Conservation (phyloP, 768 basidiomycete genomes). For the Termitomyces eurrhizus region DNA sequence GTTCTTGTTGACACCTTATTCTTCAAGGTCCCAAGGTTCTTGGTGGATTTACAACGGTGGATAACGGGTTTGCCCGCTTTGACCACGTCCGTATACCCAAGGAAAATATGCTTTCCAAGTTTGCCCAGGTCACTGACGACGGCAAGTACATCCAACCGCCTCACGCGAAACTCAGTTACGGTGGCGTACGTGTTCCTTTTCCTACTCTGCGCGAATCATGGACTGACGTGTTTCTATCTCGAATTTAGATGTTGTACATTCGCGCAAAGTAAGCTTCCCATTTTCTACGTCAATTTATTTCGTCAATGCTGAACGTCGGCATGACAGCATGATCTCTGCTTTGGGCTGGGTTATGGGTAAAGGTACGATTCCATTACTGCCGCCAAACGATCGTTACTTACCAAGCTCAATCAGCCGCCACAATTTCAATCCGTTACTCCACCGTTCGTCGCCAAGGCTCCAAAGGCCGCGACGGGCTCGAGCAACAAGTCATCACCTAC, state of each 20-base stretch:
- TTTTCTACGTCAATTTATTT: not conserved
- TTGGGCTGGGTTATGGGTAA: constrained; percentile 63
- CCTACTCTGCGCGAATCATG: not conserved
- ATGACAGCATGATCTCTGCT: constrained; percentile 55
- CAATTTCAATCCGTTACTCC: constrained; percentile 66
- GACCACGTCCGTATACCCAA: constrained; percentile 63
- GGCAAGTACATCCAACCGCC: constrained; percentile 63
- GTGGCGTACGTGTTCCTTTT: constrained; percentile 48
- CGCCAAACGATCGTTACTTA: not conserved
- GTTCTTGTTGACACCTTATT: not conserved
- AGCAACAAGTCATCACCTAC: constrained; percentile 65
- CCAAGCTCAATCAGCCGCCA: constrained; percentile 38
- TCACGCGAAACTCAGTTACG: constrained; percentile 73
- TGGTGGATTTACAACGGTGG: constrained; percentile 43
- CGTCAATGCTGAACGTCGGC: not conserved
- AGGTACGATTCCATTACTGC: constrained; percentile 35
- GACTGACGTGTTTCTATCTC: not conserved
- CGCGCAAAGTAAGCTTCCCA: constrained; percentile 48
- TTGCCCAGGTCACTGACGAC: constrained; percentile 63
- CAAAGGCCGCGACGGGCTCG: constrained; percentile 45
- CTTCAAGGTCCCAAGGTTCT: constrained; percentile 56
- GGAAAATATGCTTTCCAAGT: constrained; percentile 71
- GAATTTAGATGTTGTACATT: constrained; percentile 65
- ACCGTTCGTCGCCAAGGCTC: constrained; percentile 71
- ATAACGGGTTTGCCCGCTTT: constrained; percentile 70